Evolutionary conservation across 225 moss, liverwort and hornwort genomes (phyloP).

Genomic region (Climacium dendroides): DNA sequence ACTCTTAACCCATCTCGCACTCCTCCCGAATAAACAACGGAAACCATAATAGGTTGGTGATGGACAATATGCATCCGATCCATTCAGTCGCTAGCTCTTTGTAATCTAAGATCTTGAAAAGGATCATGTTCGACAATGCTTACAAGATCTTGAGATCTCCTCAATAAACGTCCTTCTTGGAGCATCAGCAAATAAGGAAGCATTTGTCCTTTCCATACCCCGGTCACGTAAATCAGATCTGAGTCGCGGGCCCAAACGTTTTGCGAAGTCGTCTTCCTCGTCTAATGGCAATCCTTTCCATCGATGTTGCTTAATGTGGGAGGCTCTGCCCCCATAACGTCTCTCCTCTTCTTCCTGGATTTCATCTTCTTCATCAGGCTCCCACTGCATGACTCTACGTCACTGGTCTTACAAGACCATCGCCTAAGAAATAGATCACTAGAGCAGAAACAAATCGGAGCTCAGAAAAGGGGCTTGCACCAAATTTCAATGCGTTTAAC

Average conservation of each 20-base stretch:
- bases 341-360: slow-evolving; percentile 22
- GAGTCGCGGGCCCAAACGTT: slow-evolving; percentile 16
- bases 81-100: neutral
- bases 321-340: neutral
- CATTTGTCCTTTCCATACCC: neutral
- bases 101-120: neutral
- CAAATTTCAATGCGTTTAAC: neutral
- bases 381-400: slow-evolving; percentile 22
- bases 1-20: neutral
- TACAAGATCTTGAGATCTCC: slow-evolving; percentile 12
- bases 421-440: neutral
- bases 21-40: neutral
- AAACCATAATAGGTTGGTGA: neutral
- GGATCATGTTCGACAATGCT: neutral
- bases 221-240: neutral
- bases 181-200: neutral
- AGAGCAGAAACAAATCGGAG: neutral
- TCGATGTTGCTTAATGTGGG: neutral
- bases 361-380: slow-evolving; percentile 30
- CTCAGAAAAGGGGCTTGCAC: neutral
- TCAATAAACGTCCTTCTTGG: neutral
- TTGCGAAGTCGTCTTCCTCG: slow-evolving; percentile 13
- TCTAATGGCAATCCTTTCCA: slow-evolving; percentile 8
- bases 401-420: slow-evolving; percentile 7
- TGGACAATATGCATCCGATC: neutral